A percentile compares a stretch with the other conserved stretches of the same genome.
Conservation (phyloP, 2,329 filamentous ascomycete genomes). For the Aspergillus puulaauensis region DNA sequence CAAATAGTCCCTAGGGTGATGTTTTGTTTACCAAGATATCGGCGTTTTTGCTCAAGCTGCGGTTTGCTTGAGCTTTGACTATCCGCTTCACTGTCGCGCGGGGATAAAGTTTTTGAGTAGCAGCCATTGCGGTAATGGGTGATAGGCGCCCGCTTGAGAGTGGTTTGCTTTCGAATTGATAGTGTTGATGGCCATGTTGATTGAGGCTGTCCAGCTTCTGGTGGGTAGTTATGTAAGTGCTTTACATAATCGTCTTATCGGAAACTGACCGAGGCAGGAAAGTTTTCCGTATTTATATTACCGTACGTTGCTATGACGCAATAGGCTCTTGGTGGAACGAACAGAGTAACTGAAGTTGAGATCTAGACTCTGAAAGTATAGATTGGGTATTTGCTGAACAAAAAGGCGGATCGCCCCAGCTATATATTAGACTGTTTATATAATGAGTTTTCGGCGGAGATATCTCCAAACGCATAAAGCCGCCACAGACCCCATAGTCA, state of each 20-base stretch:
- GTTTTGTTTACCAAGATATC: constrained; percentile 69
- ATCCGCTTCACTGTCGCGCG: constrained; percentile 84
- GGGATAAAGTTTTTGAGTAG: constrained; percentile 75
- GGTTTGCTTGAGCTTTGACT: constrained; percentile 81
- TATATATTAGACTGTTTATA: neutral
- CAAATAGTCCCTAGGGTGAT: neutral
- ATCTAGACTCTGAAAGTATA: no score
- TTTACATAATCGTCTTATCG: neutral
- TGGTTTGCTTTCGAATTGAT: neutral
- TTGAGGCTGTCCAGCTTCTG: neutral
- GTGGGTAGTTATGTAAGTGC: neutral
- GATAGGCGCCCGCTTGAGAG: neutral
- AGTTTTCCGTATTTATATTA: neutral
- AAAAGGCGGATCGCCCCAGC: no score
- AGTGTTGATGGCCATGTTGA: neutral
- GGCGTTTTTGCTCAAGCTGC: constrained; percentile 77
- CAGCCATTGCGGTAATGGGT: constrained; percentile 51
- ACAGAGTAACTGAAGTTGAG: no score
- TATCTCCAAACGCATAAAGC: constrained; percentile 30
- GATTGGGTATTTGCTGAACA: no score
- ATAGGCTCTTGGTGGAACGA: neutral
- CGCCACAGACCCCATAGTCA: constrained; percentile 30
- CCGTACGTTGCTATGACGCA: neutral
- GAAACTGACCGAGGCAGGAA: neutral
- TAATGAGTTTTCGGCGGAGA: constrained; percentile 19